Percentiles rank a stretch among this genome's conserved stretches.
Evolutionary conservation across 169 alveolate genomes (phyloP).

Genomic region (Pseudocohnilembus persalinus): DNA sequence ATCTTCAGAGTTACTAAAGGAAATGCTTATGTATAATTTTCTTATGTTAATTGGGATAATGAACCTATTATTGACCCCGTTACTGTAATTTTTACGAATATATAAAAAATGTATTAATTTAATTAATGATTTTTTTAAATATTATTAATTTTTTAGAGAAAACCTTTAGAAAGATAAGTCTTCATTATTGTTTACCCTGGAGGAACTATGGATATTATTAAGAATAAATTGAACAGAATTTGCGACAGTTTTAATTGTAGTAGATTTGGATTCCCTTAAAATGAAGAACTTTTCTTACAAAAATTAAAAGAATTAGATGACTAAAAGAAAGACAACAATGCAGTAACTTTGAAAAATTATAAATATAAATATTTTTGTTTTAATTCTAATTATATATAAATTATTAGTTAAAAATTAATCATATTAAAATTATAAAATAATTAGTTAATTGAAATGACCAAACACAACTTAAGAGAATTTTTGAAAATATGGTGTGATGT

Average conservation of each 20-base stretch:
- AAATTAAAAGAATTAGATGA: conserved; percentile 14
- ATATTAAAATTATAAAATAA: no score
- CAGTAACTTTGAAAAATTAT: background rate
- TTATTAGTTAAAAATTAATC: no score
- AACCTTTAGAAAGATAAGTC: conserved; percentile 77
- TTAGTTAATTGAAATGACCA: conserved; percentile 3
- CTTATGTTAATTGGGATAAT: conserved; percentile 78
- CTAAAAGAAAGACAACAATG: conserved; percentile 21
- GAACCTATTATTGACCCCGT: background rate
- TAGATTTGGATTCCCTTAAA: conserved; percentile 43
- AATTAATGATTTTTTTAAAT: background rate
- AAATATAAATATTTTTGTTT: background rate
- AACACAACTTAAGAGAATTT: conserved; percentile 2
- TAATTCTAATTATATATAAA: background rate
- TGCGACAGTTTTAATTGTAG: conserved; percentile 83
- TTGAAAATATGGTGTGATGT: conserved; percentile 5
- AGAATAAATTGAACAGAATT: conserved; percentile 87
- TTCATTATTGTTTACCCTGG: conserved; percentile 94
- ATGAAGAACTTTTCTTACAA: conserved; percentile 22
- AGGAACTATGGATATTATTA: conserved; percentile 80
- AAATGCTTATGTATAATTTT: conserved; percentile 91
- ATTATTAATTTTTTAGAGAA: background rate
- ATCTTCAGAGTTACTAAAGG: conserved; percentile 97
- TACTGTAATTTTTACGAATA: background rate
- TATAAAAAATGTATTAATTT: background rate